Conservation (phyloP, 2,329 filamentous ascomycete species). For the Zasmidium cellare region DNA sequence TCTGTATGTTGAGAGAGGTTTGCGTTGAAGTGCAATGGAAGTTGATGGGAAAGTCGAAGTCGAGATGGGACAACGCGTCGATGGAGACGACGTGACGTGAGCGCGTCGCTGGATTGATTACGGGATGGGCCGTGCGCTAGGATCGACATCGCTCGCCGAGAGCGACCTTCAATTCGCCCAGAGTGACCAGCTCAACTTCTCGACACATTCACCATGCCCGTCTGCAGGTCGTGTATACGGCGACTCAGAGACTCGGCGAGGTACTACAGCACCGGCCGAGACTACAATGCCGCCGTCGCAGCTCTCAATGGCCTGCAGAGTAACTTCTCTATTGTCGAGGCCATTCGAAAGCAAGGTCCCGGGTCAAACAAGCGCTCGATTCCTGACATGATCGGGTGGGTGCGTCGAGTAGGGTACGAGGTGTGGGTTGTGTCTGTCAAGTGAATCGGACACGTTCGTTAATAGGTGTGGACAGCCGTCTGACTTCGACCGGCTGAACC, state of each 20-base stretch:
- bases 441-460: background rate
- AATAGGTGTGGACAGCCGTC: conserved; percentile 51
- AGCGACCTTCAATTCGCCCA: background rate
- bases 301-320: conserved; percentile 76
- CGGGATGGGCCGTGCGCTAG: no score
- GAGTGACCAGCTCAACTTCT: conserved; percentile 1
- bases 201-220: conserved; percentile 3
- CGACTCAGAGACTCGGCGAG: conserved; percentile 3
- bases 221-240: conserved; percentile 12
- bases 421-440: conserved; percentile 47
- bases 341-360: conserved; percentile 71
- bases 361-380: conserved; percentile 73
- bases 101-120: background rate
- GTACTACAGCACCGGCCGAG: conserved; percentile 20
- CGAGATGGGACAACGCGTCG: background rate
- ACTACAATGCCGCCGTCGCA: conserved; percentile 61
- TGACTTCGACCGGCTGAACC: conserved; percentile 61
- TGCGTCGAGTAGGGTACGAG: conserved; percentile 72
- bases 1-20: background rate
- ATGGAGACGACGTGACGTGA: background rate
- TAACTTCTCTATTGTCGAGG: conserved; percentile 76
- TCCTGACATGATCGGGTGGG: conserved; percentile 80
- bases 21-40: background rate
- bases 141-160: no score
- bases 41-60: background rate